A percentile compares a stretch with the other conserved stretches of the same genome.
These are phyloP conservation scores for Alternaria viburni DNA, from an alignment of 2,329 filamentous ascomycete genomes.

Conservation along the genomic window DNA sequence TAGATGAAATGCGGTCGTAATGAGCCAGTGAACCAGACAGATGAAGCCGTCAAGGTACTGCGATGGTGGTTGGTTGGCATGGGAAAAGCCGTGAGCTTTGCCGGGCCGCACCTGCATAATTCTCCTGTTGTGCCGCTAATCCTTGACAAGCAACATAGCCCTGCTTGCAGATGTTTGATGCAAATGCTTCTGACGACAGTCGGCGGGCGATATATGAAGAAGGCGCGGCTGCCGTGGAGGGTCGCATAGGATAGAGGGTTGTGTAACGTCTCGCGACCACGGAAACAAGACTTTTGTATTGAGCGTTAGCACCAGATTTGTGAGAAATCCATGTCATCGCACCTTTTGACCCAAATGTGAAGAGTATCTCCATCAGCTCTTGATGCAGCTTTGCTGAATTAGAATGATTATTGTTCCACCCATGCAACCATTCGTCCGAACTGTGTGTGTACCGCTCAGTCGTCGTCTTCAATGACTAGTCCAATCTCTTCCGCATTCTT, in stretches of 20 bases:
- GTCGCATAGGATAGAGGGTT: background rate
- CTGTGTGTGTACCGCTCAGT: conserved; percentile 56
- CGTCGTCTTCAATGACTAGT: conserved; percentile 82
- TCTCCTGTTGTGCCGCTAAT: background rate
- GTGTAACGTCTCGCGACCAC: background rate
- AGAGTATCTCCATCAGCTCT: conserved; percentile 4
- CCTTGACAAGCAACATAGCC: background rate
- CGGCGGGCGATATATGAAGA: background rate
- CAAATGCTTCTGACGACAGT: background rate
- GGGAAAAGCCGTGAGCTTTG: conserved; percentile 4
- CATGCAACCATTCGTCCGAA: background rate
- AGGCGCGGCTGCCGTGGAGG: background rate
- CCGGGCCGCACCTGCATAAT: conserved; percentile 3
- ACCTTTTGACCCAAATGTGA: background rate
- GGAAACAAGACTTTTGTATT: background rate
- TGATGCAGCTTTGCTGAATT: conserved; percentile 3
- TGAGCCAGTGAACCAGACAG: background rate
- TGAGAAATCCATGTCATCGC: background rate
- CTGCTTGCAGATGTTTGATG: background rate
- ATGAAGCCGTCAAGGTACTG: background rate
- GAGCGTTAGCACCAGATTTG: background rate
- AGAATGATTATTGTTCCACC: background rate
- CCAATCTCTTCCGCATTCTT: conserved; percentile 61
- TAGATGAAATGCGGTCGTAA: background rate
- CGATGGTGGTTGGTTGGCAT: background rate